Conservation (phyloP, 179 eudicot species). For the Heliamphora pulchella region DNA sequence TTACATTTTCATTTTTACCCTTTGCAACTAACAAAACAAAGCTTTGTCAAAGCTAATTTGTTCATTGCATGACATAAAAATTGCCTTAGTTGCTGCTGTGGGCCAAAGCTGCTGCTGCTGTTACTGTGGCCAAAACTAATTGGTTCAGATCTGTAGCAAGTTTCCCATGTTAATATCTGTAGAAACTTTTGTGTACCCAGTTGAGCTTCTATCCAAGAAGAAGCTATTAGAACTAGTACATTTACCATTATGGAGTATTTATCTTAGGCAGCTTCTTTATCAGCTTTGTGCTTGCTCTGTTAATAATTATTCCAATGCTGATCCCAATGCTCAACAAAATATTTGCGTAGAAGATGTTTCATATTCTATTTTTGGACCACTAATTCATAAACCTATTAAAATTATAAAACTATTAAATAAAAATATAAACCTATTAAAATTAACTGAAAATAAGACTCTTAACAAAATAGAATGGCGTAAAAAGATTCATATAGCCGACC, state of each 20-base stretch:
- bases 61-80: too few relatives aligned
- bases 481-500: too few relatives aligned
- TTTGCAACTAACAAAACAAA: too few relatives aligned
- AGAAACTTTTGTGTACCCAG: background rate
- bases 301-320: background rate
- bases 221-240: background rate
- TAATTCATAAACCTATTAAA: background rate
- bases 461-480: background rate
- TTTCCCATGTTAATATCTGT: background rate
- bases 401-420: too few relatives aligned
- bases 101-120: too few relatives aligned
- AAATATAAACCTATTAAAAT: too few relatives aligned
- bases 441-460: background rate
- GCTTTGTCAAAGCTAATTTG: too few relatives aligned
- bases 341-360: background rate
- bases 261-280: background rate
- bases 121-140: too few relatives aligned
- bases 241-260: conserved; percentile 1
- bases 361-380: background rate
- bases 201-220: background rate
- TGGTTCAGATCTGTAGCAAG: too few relatives aligned
- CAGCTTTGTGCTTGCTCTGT: background rate
- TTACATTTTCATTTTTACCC: too few relatives aligned
- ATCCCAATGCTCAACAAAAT: background rate
- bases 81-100: too few relatives aligned